Evolutionary conservation across 129 eudicot genomes (phyloP).

Genomic region (Artemisia argyi): DNA sequence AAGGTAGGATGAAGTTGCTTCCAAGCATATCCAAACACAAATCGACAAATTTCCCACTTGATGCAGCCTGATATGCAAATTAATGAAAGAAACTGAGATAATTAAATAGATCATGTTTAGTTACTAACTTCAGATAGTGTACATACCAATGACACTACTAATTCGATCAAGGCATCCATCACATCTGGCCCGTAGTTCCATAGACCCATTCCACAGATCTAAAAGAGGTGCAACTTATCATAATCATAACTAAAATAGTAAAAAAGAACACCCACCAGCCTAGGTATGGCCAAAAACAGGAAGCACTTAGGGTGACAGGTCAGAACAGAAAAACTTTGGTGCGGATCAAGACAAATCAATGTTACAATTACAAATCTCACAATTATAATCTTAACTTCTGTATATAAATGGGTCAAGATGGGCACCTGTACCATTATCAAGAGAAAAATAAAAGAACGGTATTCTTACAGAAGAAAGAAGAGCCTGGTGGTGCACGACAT

Average conservation of each 20-base stretch:
- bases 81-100: not conserved
- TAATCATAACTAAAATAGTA: constrained; percentile 3
- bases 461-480: constrained; percentile 76
- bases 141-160: constrained; percentile 72
- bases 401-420: constrained; percentile 3
- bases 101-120: not conserved
- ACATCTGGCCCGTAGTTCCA: constrained; percentile 91
- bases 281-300: not conserved
- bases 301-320: not conserved
- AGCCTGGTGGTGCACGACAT: constrained; percentile 55
- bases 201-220: constrained; percentile 82
- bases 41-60: constrained; percentile 75
- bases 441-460: not conserved
- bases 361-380: not conserved
- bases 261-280: not conserved
- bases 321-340: too few relatives aligned
- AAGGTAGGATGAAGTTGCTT: constrained; percentile 74
- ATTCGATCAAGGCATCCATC: constrained; percentile 87
- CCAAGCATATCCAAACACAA: constrained; percentile 91
- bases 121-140: not conserved
- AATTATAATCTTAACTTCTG: not conserved
- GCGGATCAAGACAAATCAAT: not conserved
- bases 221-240: constrained; percentile 13
- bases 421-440: not conserved
- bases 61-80: constrained; percentile 58